Evolutionary conservation across 2,329 filamentous ascomycete genomes (phyloP).

Genomic region (Cytospora chrysosperma): DNA sequence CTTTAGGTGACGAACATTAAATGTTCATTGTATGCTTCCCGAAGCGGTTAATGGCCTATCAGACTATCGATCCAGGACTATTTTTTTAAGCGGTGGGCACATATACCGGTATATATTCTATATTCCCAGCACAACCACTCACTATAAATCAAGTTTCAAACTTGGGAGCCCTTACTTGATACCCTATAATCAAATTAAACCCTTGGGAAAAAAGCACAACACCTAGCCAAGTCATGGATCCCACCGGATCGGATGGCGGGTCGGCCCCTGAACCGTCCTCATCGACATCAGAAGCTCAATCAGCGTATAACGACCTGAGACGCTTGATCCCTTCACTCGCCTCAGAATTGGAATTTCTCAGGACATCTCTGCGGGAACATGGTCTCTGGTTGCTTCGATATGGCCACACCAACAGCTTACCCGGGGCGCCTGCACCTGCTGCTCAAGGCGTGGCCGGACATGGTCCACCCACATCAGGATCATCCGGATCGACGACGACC

Average conservation of each 20-base stretch:
- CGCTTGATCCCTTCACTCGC: slow-evolving; percentile 31
- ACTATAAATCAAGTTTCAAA: too few species aligned
- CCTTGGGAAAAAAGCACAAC: too few species aligned
- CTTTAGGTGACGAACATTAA: too few species aligned
- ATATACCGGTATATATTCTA: too few species aligned
- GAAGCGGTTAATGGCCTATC: too few species aligned
- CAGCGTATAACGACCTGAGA: slow-evolving; percentile 31
- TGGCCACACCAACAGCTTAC: slow-evolving; percentile 25
- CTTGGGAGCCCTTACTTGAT: not conserved
- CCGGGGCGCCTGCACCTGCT: slow-evolving; percentile 1
- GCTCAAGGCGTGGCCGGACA: not conserved
- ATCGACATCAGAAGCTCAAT: slow-evolving; percentile 22
- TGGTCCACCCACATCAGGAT: not conserved
- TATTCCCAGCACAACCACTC: too few species aligned
- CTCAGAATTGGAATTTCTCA: slow-evolving; percentile 31
- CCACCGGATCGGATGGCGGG: not conserved
- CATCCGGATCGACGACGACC: slow-evolving; percentile 8
- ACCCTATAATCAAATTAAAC: not conserved
- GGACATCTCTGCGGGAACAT: slow-evolving; percentile 33
- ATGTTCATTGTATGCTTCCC: too few species aligned
- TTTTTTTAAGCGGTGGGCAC: too few species aligned
- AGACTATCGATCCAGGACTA: too few species aligned
- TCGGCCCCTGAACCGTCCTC: slow-evolving; percentile 8
- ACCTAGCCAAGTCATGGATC: not conserved
- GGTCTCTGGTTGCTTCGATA: slow-evolving; percentile 33